Conservation (phyloP, 176 grass and related monocot species). For the Oryza glumipatula region DNA sequence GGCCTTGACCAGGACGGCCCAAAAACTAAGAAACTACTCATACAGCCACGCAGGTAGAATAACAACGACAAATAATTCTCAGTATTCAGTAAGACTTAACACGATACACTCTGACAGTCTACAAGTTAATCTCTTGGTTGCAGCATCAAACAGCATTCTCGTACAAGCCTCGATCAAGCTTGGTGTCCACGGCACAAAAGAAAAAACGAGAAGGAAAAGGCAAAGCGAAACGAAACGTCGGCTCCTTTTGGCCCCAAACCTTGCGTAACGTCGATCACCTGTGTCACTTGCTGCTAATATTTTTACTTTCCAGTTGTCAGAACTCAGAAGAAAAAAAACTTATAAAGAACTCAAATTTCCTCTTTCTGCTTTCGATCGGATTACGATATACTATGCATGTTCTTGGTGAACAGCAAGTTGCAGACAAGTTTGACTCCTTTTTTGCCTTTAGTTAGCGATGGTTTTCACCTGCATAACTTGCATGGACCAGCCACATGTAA, state of each 20-base stretch:
- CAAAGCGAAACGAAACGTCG: slow-evolving; percentile 47
- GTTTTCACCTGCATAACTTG: slow-evolving; percentile 34
- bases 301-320: slow-evolving; percentile 29
- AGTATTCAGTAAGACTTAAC: not conserved
- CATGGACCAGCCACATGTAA: slow-evolving; percentile 10
- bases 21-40: no score
- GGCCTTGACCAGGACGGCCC: no score
- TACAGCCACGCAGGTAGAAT: not conserved
- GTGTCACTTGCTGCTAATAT: slow-evolving; percentile 19
- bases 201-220: slow-evolving; percentile 27
- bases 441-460: slow-evolving; percentile 16
- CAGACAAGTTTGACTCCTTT: slow-evolving; percentile 30
- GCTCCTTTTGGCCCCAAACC: slow-evolving; percentile 37
- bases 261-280: slow-evolving; percentile 42
- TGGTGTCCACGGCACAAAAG: slow-evolving; percentile 45
- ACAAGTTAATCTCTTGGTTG: not conserved
- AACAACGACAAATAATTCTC: not conserved
- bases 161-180: slow-evolving; percentile 41
- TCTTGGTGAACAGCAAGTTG: slow-evolving; percentile 47
- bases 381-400: slow-evolving; percentile 36
- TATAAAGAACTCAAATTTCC: not conserved
- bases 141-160: slow-evolving; percentile 29
- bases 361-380: slow-evolving; percentile 46
- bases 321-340: slow-evolving; percentile 1
- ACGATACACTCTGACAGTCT: not conserved